These are phyloP conservation scores for Plasmodium adleri DNA, from an alignment of 169 alveolate species.

Conservation along the genomic window DNA sequence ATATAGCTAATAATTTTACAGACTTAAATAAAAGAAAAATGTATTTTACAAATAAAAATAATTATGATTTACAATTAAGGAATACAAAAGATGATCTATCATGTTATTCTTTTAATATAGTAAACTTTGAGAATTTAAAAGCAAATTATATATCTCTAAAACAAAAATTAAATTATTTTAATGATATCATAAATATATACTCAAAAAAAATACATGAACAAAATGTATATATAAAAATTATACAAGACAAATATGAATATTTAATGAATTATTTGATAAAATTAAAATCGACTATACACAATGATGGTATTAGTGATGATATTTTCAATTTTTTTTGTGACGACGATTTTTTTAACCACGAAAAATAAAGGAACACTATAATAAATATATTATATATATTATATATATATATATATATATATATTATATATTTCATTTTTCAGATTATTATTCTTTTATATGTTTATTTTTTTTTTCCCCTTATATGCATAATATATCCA, in stretches of 20 bases:
- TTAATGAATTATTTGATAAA: conserved; percentile 41
- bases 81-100: background rate
- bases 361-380: background rate
- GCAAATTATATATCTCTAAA: conserved; percentile 9
- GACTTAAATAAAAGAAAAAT: background rate
- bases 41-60: background rate
- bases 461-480: no score
- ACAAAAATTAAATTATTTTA: conserved; percentile 29
- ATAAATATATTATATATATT: background rate
- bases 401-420: no score
- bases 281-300: conserved; percentile 16
- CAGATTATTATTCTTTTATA: no score
- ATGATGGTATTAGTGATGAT: conserved; percentile 9
- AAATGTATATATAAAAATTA: conserved; percentile 17
- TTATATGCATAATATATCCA: no score
- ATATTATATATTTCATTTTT: no score
- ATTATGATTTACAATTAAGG: background rate
- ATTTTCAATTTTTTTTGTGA: conserved; percentile 21
- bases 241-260: conserved; percentile 30
- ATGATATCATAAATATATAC: conserved; percentile 23
- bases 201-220: conserved; percentile 22
- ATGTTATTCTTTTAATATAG: conserved; percentile 6
- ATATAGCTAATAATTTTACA: conserved; percentile 1
- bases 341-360: conserved; percentile 38
- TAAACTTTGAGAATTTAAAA: conserved; percentile 22